Conservation (phyloP, 1,284 basidiomycete genomes). For the Phlebopus sp. region DNA sequence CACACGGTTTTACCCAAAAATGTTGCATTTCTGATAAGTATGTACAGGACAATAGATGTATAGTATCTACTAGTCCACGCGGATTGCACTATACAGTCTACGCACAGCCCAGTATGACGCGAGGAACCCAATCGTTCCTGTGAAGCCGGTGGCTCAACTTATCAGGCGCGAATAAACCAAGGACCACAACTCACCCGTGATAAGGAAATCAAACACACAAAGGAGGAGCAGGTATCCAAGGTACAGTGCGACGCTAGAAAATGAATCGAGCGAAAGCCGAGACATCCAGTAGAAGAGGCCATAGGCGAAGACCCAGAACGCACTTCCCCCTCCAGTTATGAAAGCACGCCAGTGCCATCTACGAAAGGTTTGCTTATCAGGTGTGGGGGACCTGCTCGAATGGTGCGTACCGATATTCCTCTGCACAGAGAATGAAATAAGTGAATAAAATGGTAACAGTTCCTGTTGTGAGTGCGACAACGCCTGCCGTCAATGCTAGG, state of each 20-base stretch:
- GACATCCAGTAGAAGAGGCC: conserved; percentile 88
- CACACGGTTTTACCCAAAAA: not conserved
- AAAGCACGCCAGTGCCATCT: conserved; percentile 98
- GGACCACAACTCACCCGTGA: conserved; percentile 61
- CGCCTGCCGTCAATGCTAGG: conserved; percentile 82
- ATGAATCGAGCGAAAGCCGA: conserved; percentile 78
- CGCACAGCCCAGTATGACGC: conserved; percentile 86
- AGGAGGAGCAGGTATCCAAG: conserved; percentile 90
- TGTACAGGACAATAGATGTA: conserved; percentile 15
- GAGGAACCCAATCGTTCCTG: conserved; percentile 83
- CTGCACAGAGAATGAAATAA: conserved; percentile 92
- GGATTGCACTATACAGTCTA: conserved; percentile 76
- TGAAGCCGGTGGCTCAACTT: conserved; percentile 2
- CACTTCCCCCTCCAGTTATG: conserved; percentile 90
- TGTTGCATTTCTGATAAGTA: conserved; percentile 4
- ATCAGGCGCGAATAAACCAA: conserved; percentile 5
- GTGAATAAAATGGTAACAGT: conserved; percentile 89
- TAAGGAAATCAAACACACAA: conserved; percentile 81
- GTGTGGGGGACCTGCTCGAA: not conserved
- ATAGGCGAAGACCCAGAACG: conserved; percentile 90
- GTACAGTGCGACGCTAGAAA: conserved; percentile 85
- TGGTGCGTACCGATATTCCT: conserved; percentile 79
- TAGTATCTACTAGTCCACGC: conserved; percentile 53
- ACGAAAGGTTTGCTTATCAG: conserved; percentile 6
- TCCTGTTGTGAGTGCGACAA: conserved; percentile 86